Evolutionary conservation across 2,329 filamentous ascomycete species (phyloP).

Genomic region (Macrophomina phaseolina): DNA sequence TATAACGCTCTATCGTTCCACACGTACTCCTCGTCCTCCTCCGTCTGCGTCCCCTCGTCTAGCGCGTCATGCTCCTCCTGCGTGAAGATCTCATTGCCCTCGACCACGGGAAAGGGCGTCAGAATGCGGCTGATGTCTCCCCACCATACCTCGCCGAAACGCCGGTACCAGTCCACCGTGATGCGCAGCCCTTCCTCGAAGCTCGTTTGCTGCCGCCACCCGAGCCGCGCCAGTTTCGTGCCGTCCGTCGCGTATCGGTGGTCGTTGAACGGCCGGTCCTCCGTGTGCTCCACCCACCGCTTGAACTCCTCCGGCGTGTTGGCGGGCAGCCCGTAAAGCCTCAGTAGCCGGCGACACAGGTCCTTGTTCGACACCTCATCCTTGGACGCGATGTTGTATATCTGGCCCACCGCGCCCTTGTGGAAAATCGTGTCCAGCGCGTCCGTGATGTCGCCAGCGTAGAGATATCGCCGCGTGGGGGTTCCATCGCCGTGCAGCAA

Average conservation of each 20-base stretch:
- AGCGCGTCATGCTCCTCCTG: slow-evolving; percentile 47
- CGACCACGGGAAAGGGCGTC: slow-evolving; percentile 46
- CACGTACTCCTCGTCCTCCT: slow-evolving; percentile 31
- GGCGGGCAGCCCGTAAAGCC: slow-evolving; percentile 61
- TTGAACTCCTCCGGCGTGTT: slow-evolving; percentile 55
- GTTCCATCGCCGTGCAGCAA: slow-evolving; percentile 79
- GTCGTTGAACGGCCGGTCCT: slow-evolving; percentile 70
- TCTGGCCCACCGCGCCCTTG: slow-evolving; percentile 73
- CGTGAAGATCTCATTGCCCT: slow-evolving; percentile 48
- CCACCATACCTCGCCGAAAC: slow-evolving; percentile 49
- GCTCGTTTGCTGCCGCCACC: slow-evolving; percentile 43
- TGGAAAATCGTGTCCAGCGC: slow-evolving; percentile 86
- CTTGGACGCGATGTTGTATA: slow-evolving; percentile 81
- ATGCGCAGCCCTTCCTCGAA: slow-evolving; percentile 44
- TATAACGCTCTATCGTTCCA: slow-evolving; percentile 39
- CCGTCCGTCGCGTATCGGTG: slow-evolving; percentile 48
- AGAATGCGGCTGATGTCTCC: slow-evolving; percentile 47
- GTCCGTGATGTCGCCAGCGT: slow-evolving; percentile 78
- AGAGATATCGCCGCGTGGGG: slow-evolving; percentile 77
- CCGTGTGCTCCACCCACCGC: slow-evolving; percentile 74
- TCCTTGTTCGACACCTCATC: slow-evolving; percentile 79
- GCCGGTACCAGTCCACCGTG: slow-evolving; percentile 48
- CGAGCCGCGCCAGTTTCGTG: slow-evolving; percentile 43
- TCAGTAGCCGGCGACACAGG: slow-evolving; percentile 69
- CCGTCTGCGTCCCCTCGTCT: slow-evolving; percentile 23